phyloP scores from a whole-genome alignment of 208 protist species.

The Vickermania ingenoplastis region DNA sequence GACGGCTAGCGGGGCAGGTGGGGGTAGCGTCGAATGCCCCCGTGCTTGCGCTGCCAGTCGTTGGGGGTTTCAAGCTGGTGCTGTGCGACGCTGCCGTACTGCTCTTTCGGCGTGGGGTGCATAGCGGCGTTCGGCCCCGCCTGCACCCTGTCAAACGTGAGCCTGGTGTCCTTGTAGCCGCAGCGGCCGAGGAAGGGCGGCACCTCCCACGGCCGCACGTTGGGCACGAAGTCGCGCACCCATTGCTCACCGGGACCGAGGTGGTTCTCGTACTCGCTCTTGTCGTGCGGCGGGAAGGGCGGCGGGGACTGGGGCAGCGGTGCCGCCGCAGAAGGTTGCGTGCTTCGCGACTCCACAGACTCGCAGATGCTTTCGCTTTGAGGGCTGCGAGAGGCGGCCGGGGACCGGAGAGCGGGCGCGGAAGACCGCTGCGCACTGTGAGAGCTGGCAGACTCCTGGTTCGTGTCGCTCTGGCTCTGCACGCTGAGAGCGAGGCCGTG shows the following conservation, averaged over 20 bases:
- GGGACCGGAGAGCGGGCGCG: too few relatives aligned
- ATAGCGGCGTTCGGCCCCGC: not conserved
- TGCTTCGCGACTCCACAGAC: too few relatives aligned
- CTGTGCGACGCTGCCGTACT: not conserved
- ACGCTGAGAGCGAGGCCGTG: too few relatives aligned
- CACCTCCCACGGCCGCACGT: slow-evolving; percentile 2
- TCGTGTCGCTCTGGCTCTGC: too few relatives aligned
- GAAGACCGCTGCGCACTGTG: too few relatives aligned
- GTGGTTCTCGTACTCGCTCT: not conserved
- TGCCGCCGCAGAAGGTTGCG: too few relatives aligned
- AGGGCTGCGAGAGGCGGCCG: too few relatives aligned
- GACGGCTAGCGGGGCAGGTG: too few relatives aligned
- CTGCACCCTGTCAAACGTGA: slow-evolving; percentile 7
- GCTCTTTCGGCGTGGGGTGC: not conserved
- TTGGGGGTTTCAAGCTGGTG: slow-evolving; percentile 3
- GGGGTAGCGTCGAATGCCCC: slow-evolving; percentile 1
- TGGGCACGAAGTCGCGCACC: slow-evolving; percentile 1
- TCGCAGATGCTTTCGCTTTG: too few relatives aligned
- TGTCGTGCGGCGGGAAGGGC: not conserved
- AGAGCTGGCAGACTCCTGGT: too few relatives aligned
- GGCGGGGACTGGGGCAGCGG: not conserved
- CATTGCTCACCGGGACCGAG: not conserved
- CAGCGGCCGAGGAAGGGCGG: slow-evolving; percentile 9
- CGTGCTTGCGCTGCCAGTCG: not conserved
- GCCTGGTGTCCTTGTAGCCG: slow-evolving; percentile 8